phyloP scores from a whole-genome alignment of 1,284 basidiomycete species.

The Naganishia sp. region DNA sequence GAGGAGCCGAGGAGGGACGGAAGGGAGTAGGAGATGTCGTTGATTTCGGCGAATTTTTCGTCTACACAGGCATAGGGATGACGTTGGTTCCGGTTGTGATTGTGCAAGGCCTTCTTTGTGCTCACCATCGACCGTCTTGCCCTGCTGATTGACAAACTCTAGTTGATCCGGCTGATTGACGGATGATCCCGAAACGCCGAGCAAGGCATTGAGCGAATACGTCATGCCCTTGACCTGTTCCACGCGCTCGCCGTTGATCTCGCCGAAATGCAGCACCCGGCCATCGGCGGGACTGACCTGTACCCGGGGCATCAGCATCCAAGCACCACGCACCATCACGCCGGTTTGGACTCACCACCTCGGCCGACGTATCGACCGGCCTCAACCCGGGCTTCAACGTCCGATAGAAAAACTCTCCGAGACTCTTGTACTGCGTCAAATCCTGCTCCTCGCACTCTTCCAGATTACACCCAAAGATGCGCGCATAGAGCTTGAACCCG shows the following conservation, averaged over 20 bases:
- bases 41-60: conserved; percentile 90
- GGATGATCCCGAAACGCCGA: conserved; percentile 61
- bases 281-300: conserved; percentile 93
- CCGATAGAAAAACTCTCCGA: conserved; percentile 95
- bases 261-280: conserved; percentile 86
- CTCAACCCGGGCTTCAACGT: conserved; percentile 78
- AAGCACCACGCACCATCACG: not conserved
- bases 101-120: conserved; percentile 28
- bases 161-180: conserved; percentile 35
- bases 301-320: not conserved
- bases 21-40: conserved; percentile 93
- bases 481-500: conserved; percentile 82
- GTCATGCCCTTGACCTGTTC: conserved; percentile 98
- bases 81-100: conserved; percentile 40
- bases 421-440: conserved; percentile 72
- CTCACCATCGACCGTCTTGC: conserved; percentile 29
- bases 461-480: conserved; percentile 88
- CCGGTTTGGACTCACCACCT: conserved; percentile 63
- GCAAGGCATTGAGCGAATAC: conserved; percentile 88
- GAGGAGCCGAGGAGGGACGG: conserved; percentile 70
- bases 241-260: conserved; percentile 72
- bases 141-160: conserved; percentile 21
- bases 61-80: conserved; percentile 56
- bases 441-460: conserved; percentile 83
- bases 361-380: conserved; percentile 69